phyloP scores from a whole-genome alignment of 306 rosid genomes.

The Albizia julibrissin region DNA sequence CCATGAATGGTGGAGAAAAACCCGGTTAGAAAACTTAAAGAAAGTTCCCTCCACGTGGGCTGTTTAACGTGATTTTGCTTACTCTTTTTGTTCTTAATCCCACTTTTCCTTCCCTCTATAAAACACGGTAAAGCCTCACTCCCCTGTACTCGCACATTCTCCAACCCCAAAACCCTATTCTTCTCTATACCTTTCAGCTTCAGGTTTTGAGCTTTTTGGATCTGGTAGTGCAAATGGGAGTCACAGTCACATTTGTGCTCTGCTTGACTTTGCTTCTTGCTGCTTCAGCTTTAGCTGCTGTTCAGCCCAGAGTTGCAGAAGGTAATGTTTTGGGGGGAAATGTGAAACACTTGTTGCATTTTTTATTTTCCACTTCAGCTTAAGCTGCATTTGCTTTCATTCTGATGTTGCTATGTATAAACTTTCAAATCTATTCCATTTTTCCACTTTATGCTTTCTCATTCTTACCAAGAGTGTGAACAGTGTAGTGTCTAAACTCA shows the following conservation, averaged over 20 bases:
- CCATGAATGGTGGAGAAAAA: constrained; percentile 66
- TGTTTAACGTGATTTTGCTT: constrained; percentile 47
- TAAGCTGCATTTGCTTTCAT: neutral
- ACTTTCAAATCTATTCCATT: neutral
- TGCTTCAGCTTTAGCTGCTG: constrained; percentile 49
- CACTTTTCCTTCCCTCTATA: constrained; percentile 35
- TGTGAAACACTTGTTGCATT: constrained; percentile 12
- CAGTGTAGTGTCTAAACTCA: constrained; percentile 11
- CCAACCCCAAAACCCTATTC: constrained; percentile 21
- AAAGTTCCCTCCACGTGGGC: constrained; percentile 35
- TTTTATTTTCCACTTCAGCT: neutral
- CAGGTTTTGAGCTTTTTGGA: constrained; percentile 10
- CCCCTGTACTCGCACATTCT: neutral
- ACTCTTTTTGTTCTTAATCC: constrained; percentile 15
- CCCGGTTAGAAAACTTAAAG: constrained; percentile 36
- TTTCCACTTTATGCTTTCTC: neutral
- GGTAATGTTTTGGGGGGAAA: constrained; percentile 44
- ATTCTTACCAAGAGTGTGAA: neutral
- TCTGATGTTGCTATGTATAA: neutral
- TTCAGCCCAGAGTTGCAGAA: constrained; percentile 53
- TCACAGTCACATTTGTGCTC: constrained; percentile 38
- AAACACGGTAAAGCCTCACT: constrained; percentile 27
- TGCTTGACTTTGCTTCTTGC: constrained; percentile 42
- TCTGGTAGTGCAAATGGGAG: constrained; percentile 45
- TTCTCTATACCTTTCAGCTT: neutral